These are phyloP conservation scores for Chamaecrista fasciculata DNA, from an alignment of 306 rosid genomes.

Conservation along the genomic window DNA sequence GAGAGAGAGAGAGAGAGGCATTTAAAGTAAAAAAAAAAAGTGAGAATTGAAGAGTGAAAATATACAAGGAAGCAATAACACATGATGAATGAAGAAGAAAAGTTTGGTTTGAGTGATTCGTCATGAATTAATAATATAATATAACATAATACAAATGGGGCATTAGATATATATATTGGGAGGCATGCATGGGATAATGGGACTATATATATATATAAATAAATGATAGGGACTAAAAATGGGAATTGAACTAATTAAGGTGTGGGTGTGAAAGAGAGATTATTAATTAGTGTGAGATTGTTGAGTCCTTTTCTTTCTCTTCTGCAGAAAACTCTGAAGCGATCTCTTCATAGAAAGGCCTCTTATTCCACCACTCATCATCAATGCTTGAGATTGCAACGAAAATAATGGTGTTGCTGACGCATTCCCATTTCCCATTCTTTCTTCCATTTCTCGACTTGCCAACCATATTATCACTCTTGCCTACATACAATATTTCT, in stretches of 20 bases:
- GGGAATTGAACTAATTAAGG: not conserved
- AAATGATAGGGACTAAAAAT: not conserved
- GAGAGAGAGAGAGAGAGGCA: too few relatives aligned
- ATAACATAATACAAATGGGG: too few relatives aligned
- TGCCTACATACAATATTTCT: constrained; percentile 18
- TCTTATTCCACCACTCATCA: constrained; percentile 20
- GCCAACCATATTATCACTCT: constrained; percentile 42
- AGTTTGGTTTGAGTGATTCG: too few relatives aligned
- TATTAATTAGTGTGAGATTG: too few relatives aligned
- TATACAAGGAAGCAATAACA: too few relatives aligned
- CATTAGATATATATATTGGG: too few relatives aligned
- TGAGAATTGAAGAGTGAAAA: too few relatives aligned
- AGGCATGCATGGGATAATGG: too few relatives aligned
- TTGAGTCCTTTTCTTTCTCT: constrained; percentile 36
- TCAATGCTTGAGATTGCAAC: constrained; percentile 25
- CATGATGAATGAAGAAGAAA: too few relatives aligned
- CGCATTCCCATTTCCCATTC: not conserved
- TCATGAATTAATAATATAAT: too few relatives aligned
- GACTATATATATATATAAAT: too few relatives aligned
- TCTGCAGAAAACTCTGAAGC: constrained; percentile 33
- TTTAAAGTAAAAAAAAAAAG: too few relatives aligned
- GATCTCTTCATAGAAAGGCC: constrained; percentile 35
- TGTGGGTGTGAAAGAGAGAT: not conserved
- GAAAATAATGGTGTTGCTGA: not conserved
- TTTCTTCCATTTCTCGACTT: constrained; percentile 33